Evolutionary conservation across 2,329 filamentous ascomycete species (phyloP).

Genomic region (Pseudogymnoascus sp.): DNA sequence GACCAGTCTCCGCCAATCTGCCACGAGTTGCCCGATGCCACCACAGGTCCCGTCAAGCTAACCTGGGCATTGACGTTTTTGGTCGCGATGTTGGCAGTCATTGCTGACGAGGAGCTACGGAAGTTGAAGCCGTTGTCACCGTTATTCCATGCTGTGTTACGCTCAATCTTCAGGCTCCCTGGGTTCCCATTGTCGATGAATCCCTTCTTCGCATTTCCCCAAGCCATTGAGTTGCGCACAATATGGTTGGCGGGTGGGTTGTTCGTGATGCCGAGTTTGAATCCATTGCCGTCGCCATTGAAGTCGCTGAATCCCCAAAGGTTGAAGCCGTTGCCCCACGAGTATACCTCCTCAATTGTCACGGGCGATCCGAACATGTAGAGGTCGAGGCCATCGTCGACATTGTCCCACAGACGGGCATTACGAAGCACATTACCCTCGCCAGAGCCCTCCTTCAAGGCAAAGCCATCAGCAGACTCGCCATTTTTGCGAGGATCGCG

Average conservation of each 20-base stretch:
- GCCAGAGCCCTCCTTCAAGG: conserved; percentile 41
- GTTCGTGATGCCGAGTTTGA: conserved; percentile 40
- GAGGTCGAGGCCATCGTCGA: conserved; percentile 44
- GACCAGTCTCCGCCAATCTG: conserved; percentile 35
- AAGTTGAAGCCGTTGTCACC: conserved; percentile 38
- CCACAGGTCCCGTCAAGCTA: conserved; percentile 24
- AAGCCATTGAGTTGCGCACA: conserved; percentile 41
- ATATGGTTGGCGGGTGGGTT: conserved; percentile 38
- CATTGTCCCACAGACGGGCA: conserved; percentile 45
- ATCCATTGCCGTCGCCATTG: conserved; percentile 43
- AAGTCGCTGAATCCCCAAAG: conserved; percentile 40
- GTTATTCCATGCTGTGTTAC: conserved; percentile 44
- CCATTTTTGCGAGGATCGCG: conserved; percentile 46
- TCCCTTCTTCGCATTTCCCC: conserved; percentile 39
- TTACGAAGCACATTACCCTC: conserved; percentile 41
- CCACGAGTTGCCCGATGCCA: conserved; percentile 39
- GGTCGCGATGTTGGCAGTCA: conserved; percentile 37
- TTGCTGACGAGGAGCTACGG: conserved; percentile 30
- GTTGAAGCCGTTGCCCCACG: conserved; percentile 44
- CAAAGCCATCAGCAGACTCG: conserved; percentile 45
- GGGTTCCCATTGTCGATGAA: conserved; percentile 43
- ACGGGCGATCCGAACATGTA: conserved; percentile 38
- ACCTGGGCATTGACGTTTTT: conserved; percentile 29
- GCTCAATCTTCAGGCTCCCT: conserved; percentile 35
- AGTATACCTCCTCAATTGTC: conserved; percentile 39